These are phyloP conservation scores for Amyloporia xantha DNA, from an alignment of 768 basidiomycete genomes.

Conservation along the genomic window DNA sequence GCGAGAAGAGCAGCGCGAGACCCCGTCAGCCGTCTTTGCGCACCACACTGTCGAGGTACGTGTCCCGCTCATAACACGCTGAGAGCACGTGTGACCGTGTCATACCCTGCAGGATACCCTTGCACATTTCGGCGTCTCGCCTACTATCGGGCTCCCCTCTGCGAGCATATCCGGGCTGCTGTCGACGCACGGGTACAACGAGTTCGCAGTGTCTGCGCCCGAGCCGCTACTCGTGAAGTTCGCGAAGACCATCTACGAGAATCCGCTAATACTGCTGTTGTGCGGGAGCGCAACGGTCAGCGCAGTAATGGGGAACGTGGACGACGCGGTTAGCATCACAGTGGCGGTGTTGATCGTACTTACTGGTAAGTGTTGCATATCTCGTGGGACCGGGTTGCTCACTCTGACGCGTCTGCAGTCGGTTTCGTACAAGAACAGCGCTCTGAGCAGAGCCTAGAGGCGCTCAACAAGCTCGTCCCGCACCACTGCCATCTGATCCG, in stretches of 20 bases:
- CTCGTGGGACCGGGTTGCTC: too few relatives aligned
- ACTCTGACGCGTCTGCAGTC: constrained; percentile 38
- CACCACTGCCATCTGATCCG: constrained; percentile 93
- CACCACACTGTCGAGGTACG: constrained; percentile 56
- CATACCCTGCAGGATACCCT: constrained; percentile 57
- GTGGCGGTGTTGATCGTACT: constrained; percentile 90
- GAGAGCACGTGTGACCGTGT: not conserved
- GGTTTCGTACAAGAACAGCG: constrained; percentile 94
- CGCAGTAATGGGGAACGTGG: constrained; percentile 89
- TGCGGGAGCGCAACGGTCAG: constrained; percentile 88
- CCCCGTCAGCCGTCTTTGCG: constrained; percentile 63
- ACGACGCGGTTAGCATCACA: constrained; percentile 91
- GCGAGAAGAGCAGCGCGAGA: constrained; percentile 37
- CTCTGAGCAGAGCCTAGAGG: constrained; percentile 91
- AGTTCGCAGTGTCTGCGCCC: constrained; percentile 80
- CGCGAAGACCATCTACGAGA: constrained; percentile 92
- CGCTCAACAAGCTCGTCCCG: constrained; percentile 93
- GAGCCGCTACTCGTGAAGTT: constrained; percentile 85
- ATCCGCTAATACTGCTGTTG: constrained; percentile 83
- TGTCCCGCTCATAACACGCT: not conserved
- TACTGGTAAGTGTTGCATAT: constrained; percentile 53
- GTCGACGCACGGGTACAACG: constrained; percentile 80
- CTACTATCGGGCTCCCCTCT: constrained; percentile 53
- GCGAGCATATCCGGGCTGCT: constrained; percentile 59
- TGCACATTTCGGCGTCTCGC: constrained; percentile 59